Conservation (phyloP, 179 eudicot species). For the Corrigiola litoralis region DNA sequence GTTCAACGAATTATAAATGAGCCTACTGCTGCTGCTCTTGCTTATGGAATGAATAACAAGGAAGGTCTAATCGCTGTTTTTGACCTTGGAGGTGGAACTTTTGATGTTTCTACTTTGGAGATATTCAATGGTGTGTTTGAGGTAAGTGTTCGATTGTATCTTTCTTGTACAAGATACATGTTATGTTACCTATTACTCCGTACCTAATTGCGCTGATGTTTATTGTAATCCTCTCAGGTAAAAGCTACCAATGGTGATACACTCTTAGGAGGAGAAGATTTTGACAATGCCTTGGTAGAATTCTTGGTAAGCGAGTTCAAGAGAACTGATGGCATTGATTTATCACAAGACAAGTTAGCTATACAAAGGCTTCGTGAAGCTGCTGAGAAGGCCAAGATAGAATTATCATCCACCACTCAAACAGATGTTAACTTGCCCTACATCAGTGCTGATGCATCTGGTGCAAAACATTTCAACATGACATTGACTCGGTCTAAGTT, state of each 20-base stretch:
- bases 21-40: constrained; percentile 93
- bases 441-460: constrained; percentile 72
- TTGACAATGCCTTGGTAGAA: constrained; percentile 64
- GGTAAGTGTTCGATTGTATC: constrained; percentile 34
- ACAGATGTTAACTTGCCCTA: constrained; percentile 43
- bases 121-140: constrained; percentile 91
- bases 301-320: constrained; percentile 67
- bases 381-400: constrained; percentile 59
- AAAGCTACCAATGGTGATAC: constrained; percentile 91
- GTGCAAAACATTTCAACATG: constrained; percentile 59
- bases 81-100: constrained; percentile 94
- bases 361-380: constrained; percentile 61
- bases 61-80: constrained; percentile 93
- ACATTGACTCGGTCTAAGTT: constrained; percentile 48
- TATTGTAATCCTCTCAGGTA: constrained; percentile 54
- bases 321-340: constrained; percentile 66
- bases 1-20: constrained; percentile 84
- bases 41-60: constrained; percentile 80
- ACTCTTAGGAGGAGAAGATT: constrained; percentile 88
- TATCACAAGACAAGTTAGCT: constrained; percentile 65
- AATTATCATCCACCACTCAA: constrained; percentile 46
- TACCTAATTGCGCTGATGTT: neutral
- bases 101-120: constrained; percentile 84
- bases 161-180: neutral
- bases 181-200: neutral